phyloP scores from a whole-genome alignment of 2,329 filamentous ascomycete species.

The Fusarium coffeatum region DNA sequence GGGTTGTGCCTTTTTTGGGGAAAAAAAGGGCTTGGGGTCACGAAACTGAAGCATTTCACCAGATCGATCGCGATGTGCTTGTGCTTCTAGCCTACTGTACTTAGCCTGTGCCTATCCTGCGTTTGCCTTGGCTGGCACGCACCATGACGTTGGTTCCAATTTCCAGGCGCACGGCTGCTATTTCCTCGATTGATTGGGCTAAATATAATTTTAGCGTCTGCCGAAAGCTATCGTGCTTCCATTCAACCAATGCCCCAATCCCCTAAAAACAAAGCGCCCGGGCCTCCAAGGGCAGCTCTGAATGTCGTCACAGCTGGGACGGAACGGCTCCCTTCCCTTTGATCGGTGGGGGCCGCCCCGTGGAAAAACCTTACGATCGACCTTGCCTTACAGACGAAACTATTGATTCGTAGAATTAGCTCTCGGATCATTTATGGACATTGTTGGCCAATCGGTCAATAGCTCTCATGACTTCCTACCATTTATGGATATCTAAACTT shows the following conservation, averaged over 20 bases:
- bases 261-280: not conserved
- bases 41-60: conserved; percentile 13
- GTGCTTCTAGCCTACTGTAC: not conserved
- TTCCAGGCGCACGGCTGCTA: conserved; percentile 27
- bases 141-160: conserved; percentile 29
- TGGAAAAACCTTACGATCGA: conserved; percentile 22
- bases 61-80: conserved; percentile 16
- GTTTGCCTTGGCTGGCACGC: conserved; percentile 24
- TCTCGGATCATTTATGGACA: conserved; percentile 20
- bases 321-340: not conserved
- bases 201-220: conserved; percentile 23
- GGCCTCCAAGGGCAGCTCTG: not conserved
- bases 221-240: not conserved
- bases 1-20: not conserved
- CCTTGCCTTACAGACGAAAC: conserved; percentile 18
- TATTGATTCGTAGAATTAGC: conserved; percentile 10
- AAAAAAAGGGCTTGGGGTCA: not conserved
- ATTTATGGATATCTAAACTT: not conserved
- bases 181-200: conserved; percentile 13
- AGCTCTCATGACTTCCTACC: not conserved
- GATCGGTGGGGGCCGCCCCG: conserved; percentile 19
- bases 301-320: conserved; percentile 25
- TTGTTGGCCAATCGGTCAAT: conserved; percentile 14
- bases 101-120: not conserved
- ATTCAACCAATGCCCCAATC: conserved; percentile 2